Conservation (phyloP, 345 rosid genomes). For the Lenwebbia sp. region DNA sequence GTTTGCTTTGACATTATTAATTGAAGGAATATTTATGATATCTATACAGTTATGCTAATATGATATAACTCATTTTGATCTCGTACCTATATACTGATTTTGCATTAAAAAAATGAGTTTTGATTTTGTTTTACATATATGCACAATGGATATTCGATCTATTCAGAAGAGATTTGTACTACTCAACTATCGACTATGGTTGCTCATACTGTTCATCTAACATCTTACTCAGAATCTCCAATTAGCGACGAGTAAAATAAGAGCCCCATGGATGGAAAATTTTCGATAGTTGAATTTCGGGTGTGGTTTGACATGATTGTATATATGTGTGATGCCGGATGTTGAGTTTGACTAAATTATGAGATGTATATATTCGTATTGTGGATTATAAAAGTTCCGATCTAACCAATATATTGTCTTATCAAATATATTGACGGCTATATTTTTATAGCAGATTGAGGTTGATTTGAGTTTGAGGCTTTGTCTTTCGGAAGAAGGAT, state of each 20-base stretch:
- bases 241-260: neutral
- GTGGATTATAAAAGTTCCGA: neutral
- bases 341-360: neutral
- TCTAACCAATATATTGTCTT: neutral
- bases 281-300: neutral
- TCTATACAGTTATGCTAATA: neutral
- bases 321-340: neutral
- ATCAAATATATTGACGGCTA: neutral
- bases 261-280: neutral
- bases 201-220: neutral
- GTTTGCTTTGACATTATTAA: neutral
- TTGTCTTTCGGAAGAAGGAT: neutral
- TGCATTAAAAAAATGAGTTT: neutral
- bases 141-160: rapidly evolving
- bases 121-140: neutral
- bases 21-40: neutral
- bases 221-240: neutral
- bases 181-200: neutral
- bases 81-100: neutral
- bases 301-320: neutral
- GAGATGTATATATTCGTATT: neutral
- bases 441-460: neutral
- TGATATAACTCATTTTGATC: neutral
- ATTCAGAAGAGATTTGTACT: neutral
- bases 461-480: neutral